phyloP scores from a whole-genome alignment of 2,329 filamentous ascomycete species.

The Fusarium luffae region DNA sequence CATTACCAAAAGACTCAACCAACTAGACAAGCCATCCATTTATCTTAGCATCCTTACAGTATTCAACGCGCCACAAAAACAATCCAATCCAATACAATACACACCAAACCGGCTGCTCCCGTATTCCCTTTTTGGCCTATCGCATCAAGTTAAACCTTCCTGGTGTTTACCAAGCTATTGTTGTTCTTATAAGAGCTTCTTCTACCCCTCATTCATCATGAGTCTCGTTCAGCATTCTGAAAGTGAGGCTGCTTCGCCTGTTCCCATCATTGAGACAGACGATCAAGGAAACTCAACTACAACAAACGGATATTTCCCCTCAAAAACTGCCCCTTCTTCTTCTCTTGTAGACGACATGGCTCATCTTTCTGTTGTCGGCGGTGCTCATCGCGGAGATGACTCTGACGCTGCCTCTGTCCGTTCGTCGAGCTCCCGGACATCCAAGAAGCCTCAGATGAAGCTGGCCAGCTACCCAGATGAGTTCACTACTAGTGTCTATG shows the following conservation, averaged over 20 bases:
- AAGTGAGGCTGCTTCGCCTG: constrained; percentile 39
- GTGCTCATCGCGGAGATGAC: constrained; percentile 47
- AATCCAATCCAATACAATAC: background rate
- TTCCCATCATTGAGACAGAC: constrained; percentile 49
- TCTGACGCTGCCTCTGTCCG: constrained; percentile 46
- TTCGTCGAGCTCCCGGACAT: constrained; percentile 41
- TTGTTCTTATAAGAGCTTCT: constrained; percentile 9
- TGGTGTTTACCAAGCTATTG: background rate
- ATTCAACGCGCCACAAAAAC: constrained; percentile 20
- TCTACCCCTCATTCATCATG: constrained; percentile 41
- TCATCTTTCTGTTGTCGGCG: constrained; percentile 59
- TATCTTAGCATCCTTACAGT: too few relatives aligned
- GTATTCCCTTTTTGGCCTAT: constrained; percentile 19
- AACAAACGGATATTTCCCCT: constrained; percentile 41
- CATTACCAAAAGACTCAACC: constrained; percentile 26
- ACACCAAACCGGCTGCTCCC: constrained; percentile 24
- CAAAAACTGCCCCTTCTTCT: constrained; percentile 36
- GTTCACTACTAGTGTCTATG: constrained; percentile 86
- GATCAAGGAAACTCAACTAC: constrained; percentile 47
- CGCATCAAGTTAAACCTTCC: constrained; percentile 3
- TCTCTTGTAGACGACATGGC: constrained; percentile 57
- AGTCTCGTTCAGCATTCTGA: constrained; percentile 34
- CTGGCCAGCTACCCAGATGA: constrained; percentile 64
- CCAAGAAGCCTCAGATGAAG: constrained; percentile 53
- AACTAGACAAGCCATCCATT: constrained; percentile 6